Evolutionary conservation across 1,139 yeast species (phyloP), one percentile per base, ranked within the genome.

Genomic region (Pichia inconspicua): DNA sequence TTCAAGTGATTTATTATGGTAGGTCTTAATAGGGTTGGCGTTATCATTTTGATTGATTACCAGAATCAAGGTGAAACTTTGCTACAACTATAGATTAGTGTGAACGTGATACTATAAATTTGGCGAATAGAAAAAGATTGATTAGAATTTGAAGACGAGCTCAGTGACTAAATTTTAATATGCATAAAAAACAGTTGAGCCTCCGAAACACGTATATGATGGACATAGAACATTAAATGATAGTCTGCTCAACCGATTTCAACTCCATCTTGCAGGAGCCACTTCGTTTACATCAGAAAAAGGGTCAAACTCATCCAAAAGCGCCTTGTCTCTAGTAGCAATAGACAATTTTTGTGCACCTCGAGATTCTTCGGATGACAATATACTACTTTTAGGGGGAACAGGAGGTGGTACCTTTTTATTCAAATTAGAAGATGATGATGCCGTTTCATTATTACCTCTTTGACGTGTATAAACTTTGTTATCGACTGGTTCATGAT

Each of bases 401-500:
- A 53, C 50, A 1, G 56, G 56, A 12, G 56, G 56, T n/a, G 55
- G 51, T 46, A 50, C 46, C 36, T 43, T 49, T n/a, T 37, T 42
- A 15, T 34, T 38, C 12, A 25, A 22, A 2, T 22, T 22, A 15
- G 15, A 14, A 9, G 50, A 15, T 12, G 46, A 42, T 19, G 7
- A n/a, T 14, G 37, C 22, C 15, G 46, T n/a, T 25, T 25, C 31
- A 4, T 4, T 22, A 5, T 22, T 5, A 22, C 5, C 5, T 28
- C 41, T 22, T 19, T 27, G 31, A 8, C 44, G 35, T 12, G 15
- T 25, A n/a, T 36, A 30, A 15, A 10, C 22, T 22, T 28, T 37
- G 22, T 37, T n/a, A 3, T 10, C 14, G 12, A 37, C 31, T 3
- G 52, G 62, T 25, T 59, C 64, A 28, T 66, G 57, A 42, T 60